These are phyloP conservation scores for Limnomonas spitsbergensis DNA, from an alignment of 139 green algal species.

Conservation along the genomic window DNA sequence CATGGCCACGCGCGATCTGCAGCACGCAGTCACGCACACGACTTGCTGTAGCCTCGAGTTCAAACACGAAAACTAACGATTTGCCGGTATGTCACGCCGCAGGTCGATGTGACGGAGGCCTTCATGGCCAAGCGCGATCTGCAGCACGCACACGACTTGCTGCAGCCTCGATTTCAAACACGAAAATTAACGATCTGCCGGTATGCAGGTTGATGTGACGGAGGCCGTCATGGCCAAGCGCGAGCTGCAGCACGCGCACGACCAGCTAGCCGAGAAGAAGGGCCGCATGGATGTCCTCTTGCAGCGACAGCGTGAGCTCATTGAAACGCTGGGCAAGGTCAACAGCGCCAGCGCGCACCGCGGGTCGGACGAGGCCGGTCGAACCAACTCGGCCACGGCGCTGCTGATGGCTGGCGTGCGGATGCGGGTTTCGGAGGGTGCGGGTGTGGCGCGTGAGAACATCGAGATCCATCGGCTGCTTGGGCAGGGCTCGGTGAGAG, in stretches of 20 bases:
- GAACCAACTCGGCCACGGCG: not conserved
- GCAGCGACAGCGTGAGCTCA: not conserved
- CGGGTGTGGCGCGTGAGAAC: not conserved
- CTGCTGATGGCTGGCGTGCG: not conserved
- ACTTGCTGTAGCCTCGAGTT: too few species aligned
- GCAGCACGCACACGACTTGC: not conserved
- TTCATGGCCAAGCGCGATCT: too few species aligned
- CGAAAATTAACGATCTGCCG: not conserved
- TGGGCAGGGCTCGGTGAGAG: not conserved
- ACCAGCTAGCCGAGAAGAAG: not conserved
- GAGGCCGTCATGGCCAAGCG: not conserved
- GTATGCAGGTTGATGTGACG: not conserved
- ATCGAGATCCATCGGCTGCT: not conserved
- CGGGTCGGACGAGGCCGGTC: too few species aligned
- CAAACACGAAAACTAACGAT: too few species aligned
- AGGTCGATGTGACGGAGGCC: not conserved
- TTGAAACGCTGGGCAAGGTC: not conserved
- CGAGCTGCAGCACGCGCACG: not conserved
- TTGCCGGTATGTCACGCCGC: not conserved
- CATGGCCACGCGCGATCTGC: too few species aligned
- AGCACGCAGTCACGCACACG: too few species aligned
- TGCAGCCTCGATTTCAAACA: not conserved
- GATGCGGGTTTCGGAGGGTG: not conserved
- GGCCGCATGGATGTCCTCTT: not conserved
- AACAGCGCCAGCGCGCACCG: not conserved